Conservation (phyloP, 148 eudicot genomes). For the Chenopodium berlandieri region DNA sequence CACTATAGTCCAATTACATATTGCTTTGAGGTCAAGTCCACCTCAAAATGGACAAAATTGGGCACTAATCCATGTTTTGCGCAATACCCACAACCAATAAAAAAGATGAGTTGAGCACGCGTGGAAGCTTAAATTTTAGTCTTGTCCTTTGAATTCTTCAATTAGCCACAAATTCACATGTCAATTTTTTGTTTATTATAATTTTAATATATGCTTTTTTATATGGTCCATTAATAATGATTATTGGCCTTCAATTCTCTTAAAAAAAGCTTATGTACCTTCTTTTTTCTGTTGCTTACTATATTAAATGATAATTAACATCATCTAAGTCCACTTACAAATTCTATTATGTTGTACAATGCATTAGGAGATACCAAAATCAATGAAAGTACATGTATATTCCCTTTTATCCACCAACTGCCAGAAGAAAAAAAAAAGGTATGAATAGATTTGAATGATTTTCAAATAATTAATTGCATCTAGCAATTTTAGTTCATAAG, state of each 20-base stretch:
- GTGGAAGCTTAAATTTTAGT: neutral
- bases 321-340: neutral
- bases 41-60: constrained; percentile 13
- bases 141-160: neutral
- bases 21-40: constrained; percentile 16
- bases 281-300: neutral
- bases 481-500: neutral
- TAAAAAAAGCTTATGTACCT: neutral
- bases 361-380: neutral
- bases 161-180: constrained; percentile 7
- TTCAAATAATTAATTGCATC: neutral
- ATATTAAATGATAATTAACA: neutral
- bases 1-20: neutral
- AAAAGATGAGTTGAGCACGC: constrained; percentile 1
- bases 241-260: neutral
- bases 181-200: neutral
- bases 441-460: neutral
- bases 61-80: constrained; percentile 25
- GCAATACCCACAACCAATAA: constrained; percentile 15
- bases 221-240: neutral
- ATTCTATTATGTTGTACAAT: neutral
- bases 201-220: neutral
- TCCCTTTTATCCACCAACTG: neutral
- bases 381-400: too few relatives aligned
- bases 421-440: neutral